phyloP scores from a whole-genome alignment of 108 stramenopile species.

The Cyclostephanos invisitatus region DNA sequence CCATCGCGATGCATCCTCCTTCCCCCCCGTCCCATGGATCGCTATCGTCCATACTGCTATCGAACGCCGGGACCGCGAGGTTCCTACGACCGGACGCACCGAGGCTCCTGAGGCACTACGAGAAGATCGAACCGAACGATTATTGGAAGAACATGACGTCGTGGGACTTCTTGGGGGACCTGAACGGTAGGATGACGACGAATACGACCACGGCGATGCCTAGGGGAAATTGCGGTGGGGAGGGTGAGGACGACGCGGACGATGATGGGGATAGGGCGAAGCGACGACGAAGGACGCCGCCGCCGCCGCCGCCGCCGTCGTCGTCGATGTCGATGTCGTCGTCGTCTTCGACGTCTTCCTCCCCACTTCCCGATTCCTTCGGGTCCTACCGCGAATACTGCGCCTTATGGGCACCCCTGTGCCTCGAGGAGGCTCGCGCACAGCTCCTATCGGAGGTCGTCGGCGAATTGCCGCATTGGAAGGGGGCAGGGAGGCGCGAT shows the following conservation, averaged over 20 bases:
- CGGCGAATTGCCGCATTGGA: constrained; percentile 42
- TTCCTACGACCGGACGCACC: constrained; percentile 42
- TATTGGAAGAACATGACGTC: constrained; percentile 81
- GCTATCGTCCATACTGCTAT: constrained; percentile 33
- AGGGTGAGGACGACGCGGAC: constrained; percentile 8
- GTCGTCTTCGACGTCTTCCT: constrained; percentile 1
- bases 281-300: constrained; percentile 2
- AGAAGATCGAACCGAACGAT: constrained; percentile 38
- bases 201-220: not conserved
- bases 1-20: no score
- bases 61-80: constrained; percentile 40
- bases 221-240: not conserved
- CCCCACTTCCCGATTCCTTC: constrained; percentile 76
- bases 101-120: constrained; percentile 38
- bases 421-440: constrained; percentile 71
- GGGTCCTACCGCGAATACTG: constrained; percentile 72
- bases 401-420: constrained; percentile 77
- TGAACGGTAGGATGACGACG: constrained; percentile 39
- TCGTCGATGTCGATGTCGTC: no score
- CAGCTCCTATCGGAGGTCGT: constrained; percentile 71
- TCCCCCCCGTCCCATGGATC: no score
- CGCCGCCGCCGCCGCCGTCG: not conserved
- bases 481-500: constrained; percentile 12
- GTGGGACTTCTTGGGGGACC: constrained; percentile 79
- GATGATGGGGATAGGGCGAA: constrained; percentile 2